These are phyloP conservation scores for Salix dunnii DNA, from an alignment of 345 rosid genomes.

Conservation along the genomic window DNA sequence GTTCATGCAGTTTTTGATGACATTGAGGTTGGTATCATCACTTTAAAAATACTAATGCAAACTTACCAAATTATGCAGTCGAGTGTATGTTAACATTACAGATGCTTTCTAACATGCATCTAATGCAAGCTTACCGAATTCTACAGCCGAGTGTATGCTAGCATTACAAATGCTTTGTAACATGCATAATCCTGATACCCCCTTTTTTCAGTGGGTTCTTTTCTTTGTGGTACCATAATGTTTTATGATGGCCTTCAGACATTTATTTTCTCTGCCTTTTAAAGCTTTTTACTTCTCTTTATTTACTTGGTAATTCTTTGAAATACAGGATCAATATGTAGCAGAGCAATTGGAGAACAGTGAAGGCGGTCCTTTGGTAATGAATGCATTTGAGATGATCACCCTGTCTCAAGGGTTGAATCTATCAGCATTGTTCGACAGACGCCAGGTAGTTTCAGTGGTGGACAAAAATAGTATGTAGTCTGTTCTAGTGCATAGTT, in stretches of 20 bases:
- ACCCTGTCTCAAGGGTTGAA: constrained; percentile 94
- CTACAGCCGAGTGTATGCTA: constrained; percentile 1
- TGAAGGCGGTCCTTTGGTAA: constrained; percentile 60
- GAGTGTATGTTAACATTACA: not conserved
- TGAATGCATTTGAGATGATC: constrained; percentile 99
- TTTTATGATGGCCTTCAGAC: not conserved
- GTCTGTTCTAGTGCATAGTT: not conserved
- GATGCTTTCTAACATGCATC: not conserved
- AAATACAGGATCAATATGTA: constrained; percentile 63
- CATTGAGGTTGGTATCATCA: constrained; percentile 58
- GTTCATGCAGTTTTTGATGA: constrained; percentile 74
- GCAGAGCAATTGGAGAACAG: constrained; percentile 46
- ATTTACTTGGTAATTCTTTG: constrained; percentile 9
- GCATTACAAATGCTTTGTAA: not conserved
- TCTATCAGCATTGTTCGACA: constrained; percentile 82
- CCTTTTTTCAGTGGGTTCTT: not conserved
- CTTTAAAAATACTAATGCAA: constrained; percentile 7
- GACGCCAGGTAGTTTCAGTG: constrained; percentile 61
- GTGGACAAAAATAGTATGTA: not conserved
- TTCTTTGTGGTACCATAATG: not conserved
- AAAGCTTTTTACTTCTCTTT: constrained; percentile 3
- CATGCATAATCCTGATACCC: not conserved
- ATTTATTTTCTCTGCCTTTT: not conserved
- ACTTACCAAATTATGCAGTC: not conserved
- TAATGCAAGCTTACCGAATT: not conserved